Percentiles rank a stretch among this genome's conserved stretches.
phyloP scores from a whole-genome alignment of 306 rosid species.

The Canavalia gladiata region DNA sequence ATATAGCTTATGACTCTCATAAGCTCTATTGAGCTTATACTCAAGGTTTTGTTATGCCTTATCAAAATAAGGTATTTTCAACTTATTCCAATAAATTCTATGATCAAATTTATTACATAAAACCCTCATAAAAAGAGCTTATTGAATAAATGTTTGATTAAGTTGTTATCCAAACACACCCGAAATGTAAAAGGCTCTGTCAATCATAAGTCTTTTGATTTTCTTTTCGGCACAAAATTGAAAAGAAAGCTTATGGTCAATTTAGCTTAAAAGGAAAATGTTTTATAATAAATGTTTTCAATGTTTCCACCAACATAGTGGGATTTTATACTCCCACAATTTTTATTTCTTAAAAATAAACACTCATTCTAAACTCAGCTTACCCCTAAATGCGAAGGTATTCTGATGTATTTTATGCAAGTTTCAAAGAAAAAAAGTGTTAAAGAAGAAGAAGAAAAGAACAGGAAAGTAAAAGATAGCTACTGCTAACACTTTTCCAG shows the following conservation, averaged over 20 bases:
- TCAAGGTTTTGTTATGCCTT: too few relatives aligned
- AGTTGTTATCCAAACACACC: too few relatives aligned
- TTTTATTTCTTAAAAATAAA: conserved; percentile 1
- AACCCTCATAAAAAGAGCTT: too few relatives aligned
- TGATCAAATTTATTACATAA: too few relatives aligned
- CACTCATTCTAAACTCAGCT: background rate
- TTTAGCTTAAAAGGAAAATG: conserved; percentile 4
- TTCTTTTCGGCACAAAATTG: background rate
- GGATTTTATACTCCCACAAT: background rate
- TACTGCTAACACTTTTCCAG: background rate
- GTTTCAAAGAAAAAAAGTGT: conserved; percentile 3
- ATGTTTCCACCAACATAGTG: conserved; percentile 2
- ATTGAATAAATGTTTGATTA: too few relatives aligned
- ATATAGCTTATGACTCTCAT: too few relatives aligned
- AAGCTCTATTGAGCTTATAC: too few relatives aligned
- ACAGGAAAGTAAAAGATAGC: background rate
- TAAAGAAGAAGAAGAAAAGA: background rate
- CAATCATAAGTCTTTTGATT: background rate
- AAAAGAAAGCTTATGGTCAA: conserved; percentile 24
- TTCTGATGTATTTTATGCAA: background rate
- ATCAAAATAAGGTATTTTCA: too few relatives aligned
- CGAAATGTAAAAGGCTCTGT: background rate
- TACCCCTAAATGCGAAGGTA: background rate
- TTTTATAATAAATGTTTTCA: background rate
- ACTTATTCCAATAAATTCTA: too few relatives aligned